phyloP scores from a whole-genome alignment of 148 eudicot genomes.

The Heliamphora exappendiculata region DNA sequence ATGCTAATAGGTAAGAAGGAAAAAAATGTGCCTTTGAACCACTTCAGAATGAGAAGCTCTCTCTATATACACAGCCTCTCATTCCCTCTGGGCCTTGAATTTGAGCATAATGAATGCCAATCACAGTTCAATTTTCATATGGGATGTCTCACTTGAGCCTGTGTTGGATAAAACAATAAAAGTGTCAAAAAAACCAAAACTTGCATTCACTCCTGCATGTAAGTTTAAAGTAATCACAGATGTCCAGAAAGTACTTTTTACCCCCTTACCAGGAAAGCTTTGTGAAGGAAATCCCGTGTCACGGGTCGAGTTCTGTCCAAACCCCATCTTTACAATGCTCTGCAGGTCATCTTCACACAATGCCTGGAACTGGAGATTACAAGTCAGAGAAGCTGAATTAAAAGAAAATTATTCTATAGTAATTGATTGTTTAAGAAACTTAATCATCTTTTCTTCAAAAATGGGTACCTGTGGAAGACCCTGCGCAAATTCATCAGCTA shows the following conservation, averaged over 20 bases:
- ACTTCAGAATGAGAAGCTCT: slow-evolving; percentile 9
- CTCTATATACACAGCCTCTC: slow-evolving; percentile 49
- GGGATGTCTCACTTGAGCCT: slow-evolving; percentile 42
- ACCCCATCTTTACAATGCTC: slow-evolving; percentile 74
- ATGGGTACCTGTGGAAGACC: slow-evolving; percentile 42
- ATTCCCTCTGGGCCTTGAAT: slow-evolving; percentile 20
- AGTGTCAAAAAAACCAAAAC: too few relatives aligned
- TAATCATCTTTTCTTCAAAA: not conserved
- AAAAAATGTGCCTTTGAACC: slow-evolving; percentile 4
- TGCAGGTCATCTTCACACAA: slow-evolving; percentile 72
- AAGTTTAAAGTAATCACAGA: not conserved
- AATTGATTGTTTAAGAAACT: not conserved
- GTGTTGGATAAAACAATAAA: not conserved
- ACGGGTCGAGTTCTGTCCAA: slow-evolving; percentile 29
- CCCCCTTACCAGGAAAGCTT: slow-evolving; percentile 29
- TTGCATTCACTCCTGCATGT: too few relatives aligned
- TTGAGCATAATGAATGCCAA: slow-evolving; percentile 27
- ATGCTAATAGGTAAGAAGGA: slow-evolving; percentile 5
- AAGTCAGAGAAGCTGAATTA: not conserved
- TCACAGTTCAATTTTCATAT: slow-evolving; percentile 67
- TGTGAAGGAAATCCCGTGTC: slow-evolving; percentile 24
- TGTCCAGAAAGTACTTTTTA: not conserved
- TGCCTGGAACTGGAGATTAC: slow-evolving; percentile 39
- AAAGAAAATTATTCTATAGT: not conserved
- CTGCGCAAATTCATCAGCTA: slow-evolving; percentile 37